Percentiles rank a stretch among this genome's conserved stretches.
Conservation (phyloP, 805 yeast species). For the Starmera amethionina region DNA sequence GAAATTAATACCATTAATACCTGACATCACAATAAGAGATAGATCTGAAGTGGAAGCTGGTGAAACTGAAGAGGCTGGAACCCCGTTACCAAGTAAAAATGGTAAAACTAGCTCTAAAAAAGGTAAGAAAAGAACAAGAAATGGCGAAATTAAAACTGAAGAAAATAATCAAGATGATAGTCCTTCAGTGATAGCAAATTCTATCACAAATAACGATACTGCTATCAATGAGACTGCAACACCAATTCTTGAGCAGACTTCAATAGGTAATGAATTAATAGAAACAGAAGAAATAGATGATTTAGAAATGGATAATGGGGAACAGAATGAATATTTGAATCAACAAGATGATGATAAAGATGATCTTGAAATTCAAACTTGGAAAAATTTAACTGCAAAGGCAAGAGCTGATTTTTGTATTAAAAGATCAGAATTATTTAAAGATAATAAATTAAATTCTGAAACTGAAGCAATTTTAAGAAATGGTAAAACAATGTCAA, state of each 20-base stretch:
- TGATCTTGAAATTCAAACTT: conserved; percentile 70
- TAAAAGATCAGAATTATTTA: conserved; percentile 58
- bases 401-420: conserved; percentile 68
- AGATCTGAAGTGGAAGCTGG: conserved; percentile 57
- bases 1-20: conserved; percentile 71
- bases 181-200: not conserved
- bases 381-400: conserved; percentile 79
- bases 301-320: conserved; percentile 23
- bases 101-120: conserved; percentile 27
- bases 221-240: not conserved
- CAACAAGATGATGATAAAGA: conserved; percentile 49
- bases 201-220: not conserved
- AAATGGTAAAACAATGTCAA: conserved; percentile 57
- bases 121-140: conserved; percentile 28
- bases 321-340: conserved; percentile 30
- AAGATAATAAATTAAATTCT: conserved; percentile 43
- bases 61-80: conserved; percentile 20
- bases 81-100: conserved; percentile 12
- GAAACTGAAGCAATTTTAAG: conserved; percentile 66
- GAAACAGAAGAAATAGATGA: conserved; percentile 8
- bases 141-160: conserved; percentile 24
- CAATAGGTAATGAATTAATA: conserved; percentile 1
- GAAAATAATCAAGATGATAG: conserved; percentile 10
- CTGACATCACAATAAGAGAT: conserved; percentile 74
- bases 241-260: conserved; percentile 8